Base-by-base conservation (phyloP, 2,329 filamentous ascomycete species). In the Alternaria gansuensis region DNA sequence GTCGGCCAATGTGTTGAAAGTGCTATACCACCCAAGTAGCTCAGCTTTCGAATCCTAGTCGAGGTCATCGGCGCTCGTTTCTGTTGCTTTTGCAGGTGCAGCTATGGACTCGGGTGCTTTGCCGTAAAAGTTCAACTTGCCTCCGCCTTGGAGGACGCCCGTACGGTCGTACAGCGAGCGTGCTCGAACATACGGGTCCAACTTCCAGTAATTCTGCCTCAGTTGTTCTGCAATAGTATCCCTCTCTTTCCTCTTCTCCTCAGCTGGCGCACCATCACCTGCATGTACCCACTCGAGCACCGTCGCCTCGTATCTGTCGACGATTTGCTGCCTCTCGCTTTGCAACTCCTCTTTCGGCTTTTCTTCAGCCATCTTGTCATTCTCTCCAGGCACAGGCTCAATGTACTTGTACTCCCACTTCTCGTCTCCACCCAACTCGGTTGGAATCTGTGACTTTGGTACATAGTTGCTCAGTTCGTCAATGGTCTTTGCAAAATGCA, bases 161-260 rank as follows among this genome's bases (percentile, higher is more conserved):
- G 84, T 84, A 60, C 95, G 86, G 54, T 99, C 95, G 69, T 97
- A 97, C 60, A 92, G 79, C n/a, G 88, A 90, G 70, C 89, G 85
- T 11, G 93, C 92, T 37, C 95, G 84, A 29, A 98, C 76, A 75
- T 94, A 96, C 0, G 92, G 92, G 79, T 99, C 95, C 51, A 97
- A 78, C 37, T 84, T 83, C 94, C 95, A 99, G 80, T 98, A 99
- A 67, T 91, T 91, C 46, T 84, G 82, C 61, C 84, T 84, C 67
- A 98, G 74, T 62, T 85, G 79, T 50, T 83, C 83, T 2, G 90
- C 88, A 28, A 95, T 71, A 3, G 81, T 78, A 36, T 86, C 81
- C 55, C 92, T 83, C 75, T 86, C 84, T 46, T 80, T 79, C 73
- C 86, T 85, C 41, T 79, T 79, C 59, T 84, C 80, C n/a, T 76